Conservation (phyloP, 345 rosid species). For the Cochlearia excelsa region DNA sequence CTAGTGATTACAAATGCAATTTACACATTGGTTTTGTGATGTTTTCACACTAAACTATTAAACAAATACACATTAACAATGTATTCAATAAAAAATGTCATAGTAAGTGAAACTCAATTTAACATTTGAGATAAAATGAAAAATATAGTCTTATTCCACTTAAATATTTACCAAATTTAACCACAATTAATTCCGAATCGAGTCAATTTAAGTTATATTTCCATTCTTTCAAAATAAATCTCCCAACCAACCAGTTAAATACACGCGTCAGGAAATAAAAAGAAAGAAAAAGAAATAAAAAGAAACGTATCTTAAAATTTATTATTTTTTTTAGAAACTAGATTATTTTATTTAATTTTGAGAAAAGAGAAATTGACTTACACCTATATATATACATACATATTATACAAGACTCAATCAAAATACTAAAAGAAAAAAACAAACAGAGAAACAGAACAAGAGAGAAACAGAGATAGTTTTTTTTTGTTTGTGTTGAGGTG, state of each 20-base stretch:
- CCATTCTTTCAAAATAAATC: not conserved
- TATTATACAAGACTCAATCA: conserved; percentile 13
- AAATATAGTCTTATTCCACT: too few species aligned
- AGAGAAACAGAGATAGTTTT: conserved; percentile 3
- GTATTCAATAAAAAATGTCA: too few species aligned
- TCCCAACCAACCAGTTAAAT: not conserved
- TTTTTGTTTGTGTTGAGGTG: conserved; percentile 9
- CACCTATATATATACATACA: conserved; percentile 5
- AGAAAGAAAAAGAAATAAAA: not conserved
- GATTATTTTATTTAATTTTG: not conserved
- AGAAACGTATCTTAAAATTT: not conserved
- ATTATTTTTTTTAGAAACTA: not conserved
- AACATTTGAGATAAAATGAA: too few species aligned
- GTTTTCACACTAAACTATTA: too few species aligned
- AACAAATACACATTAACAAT: too few species aligned
- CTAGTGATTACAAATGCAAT: too few species aligned
- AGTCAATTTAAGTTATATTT: not conserved
- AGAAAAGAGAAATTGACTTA: not conserved
- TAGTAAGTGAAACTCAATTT: too few species aligned
- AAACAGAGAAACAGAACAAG: conserved; percentile 23
- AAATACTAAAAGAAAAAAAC: conserved; percentile 29
- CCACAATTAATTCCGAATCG: too few species aligned
- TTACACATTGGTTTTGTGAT: too few species aligned
- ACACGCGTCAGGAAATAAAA: too few species aligned
- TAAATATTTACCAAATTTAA: too few species aligned